A percentile compares a stretch with the other conserved stretches of the same genome.
phyloP scores from a whole-genome alignment of 768 basidiomycete species.

The Tephrocybe sp. region DNA sequence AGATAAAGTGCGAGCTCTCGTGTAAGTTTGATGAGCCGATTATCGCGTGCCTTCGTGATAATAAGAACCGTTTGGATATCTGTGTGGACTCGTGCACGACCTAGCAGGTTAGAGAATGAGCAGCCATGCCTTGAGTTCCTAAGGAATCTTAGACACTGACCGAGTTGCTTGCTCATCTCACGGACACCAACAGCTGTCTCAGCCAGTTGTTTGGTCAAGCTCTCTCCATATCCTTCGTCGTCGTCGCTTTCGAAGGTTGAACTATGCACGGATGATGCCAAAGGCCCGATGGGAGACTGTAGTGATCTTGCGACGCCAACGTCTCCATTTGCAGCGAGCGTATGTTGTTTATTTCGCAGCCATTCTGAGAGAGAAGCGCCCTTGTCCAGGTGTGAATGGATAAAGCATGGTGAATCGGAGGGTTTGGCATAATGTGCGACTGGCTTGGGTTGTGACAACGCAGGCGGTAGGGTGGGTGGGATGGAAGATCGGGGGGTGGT shows the following conservation, averaged over 20 bases:
- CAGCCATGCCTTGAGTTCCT: conserved; percentile 1
- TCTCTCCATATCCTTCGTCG: conserved; percentile 69
- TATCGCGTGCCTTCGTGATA: conserved; percentile 97
- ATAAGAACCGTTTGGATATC: conserved; percentile 93
- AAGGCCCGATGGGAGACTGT: conserved; percentile 25
- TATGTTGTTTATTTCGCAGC: conserved; percentile 48
- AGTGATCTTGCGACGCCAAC: conserved; percentile 53
- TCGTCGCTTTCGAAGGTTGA: conserved; percentile 34
- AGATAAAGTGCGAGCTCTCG: conserved; percentile 92
- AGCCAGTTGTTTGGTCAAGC: conserved; percentile 87
- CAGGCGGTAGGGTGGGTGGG: conserved; percentile 14
- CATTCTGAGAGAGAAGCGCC: conserved; percentile 76
- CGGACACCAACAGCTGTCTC: conserved; percentile 96
- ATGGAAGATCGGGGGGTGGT: conserved; percentile 19
- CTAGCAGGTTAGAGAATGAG: conserved; percentile 36
- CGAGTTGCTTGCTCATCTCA: conserved; percentile 98
- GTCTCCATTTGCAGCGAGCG: conserved; percentile 26
- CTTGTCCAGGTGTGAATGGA: conserved; percentile 89
- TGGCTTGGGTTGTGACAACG: conserved; percentile 12
- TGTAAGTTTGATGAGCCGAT: conserved; percentile 92
- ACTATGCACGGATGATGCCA: conserved; percentile 20
- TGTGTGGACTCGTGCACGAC: conserved; percentile 86
- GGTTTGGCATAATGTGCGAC: conserved; percentile 24
- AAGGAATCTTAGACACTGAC: conserved; percentile 41
- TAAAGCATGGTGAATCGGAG: conserved; percentile 80